These are phyloP conservation scores for Zygoascus bituminiphila DNA, from an alignment of 805 yeast genomes.

Conservation along the genomic window DNA sequence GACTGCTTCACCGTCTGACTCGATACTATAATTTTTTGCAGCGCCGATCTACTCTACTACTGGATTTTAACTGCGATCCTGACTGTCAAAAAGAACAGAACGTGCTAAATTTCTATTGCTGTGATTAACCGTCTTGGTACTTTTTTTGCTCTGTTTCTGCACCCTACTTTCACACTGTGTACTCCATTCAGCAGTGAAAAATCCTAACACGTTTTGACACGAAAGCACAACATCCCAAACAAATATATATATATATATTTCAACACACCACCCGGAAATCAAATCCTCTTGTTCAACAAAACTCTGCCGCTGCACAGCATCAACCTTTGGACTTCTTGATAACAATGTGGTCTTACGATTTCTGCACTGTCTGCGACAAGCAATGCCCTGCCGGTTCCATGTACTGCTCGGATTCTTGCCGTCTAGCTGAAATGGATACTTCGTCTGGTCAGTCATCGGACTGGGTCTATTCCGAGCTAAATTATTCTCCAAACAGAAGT, in stretches of 20 bases:
- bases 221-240: neutral
- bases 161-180: neutral
- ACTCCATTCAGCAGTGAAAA: neutral
- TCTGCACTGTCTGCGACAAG: slow-evolving; percentile 51
- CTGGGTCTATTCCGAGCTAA: neutral
- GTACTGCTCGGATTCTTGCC: slow-evolving; percentile 42
- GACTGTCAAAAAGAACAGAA: too few relatives aligned
- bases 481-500: neutral
- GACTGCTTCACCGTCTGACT: too few relatives aligned
- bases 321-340: neutral
- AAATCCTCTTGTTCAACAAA: neutral
- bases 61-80: too few relatives aligned
- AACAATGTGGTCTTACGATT: slow-evolving; percentile 41
- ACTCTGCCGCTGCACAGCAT: neutral
- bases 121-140: too few relatives aligned
- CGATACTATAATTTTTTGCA: too few relatives aligned
- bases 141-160: too few relatives aligned
- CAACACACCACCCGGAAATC: neutral
- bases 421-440: slow-evolving; percentile 7
- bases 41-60: too few relatives aligned
- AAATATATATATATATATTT: neutral
- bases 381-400: slow-evolving; percentile 36
- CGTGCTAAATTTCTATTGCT: too few relatives aligned
- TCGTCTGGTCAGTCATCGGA: neutral
- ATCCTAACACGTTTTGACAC: neutral